Percentiles rank a stretch among this genome's conserved stretches.
phyloP scores from a whole-genome alignment of 306 rosid genomes.

The Canavalia ensiformis region DNA sequence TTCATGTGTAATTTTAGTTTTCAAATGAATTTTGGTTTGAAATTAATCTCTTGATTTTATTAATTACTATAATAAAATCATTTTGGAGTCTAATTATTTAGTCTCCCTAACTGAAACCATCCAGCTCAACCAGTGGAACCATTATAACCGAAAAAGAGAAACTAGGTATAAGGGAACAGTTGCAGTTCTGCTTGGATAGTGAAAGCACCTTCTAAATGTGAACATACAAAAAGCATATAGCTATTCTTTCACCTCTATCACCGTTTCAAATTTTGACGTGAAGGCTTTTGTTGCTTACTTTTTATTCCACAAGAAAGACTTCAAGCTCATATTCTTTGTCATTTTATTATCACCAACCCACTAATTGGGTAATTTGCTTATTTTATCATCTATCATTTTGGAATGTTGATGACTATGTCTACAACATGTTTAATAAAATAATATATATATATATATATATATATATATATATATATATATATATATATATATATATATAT shows the following conservation, averaged over 20 bases:
- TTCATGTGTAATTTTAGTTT: too few relatives aligned
- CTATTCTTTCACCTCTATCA: background rate
- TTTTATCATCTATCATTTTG: constrained; percentile 26
- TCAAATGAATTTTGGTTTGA: too few relatives aligned
- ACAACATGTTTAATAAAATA: constrained; percentile 1
- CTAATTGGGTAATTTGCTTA: background rate
- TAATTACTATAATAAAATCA: too few relatives aligned
- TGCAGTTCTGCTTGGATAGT: background rate
- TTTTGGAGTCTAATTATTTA: too few relatives aligned
- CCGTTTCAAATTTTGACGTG: constrained; percentile 30
- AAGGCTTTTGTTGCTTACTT: background rate
- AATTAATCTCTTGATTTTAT: too few relatives aligned
- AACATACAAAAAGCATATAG: background rate
- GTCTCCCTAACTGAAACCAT: too few relatives aligned
- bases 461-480: background rate
- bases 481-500: too few relatives aligned
- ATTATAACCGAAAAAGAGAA: too few relatives aligned
- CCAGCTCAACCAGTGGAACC: too few relatives aligned
- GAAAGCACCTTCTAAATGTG: constrained; percentile 29
- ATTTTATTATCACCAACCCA: constrained; percentile 4
- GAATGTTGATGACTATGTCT: constrained; percentile 28
- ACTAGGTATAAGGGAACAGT: background rate
- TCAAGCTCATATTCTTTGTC: background rate
- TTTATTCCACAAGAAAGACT: constrained; percentile 22
- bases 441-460: background rate